Percentiles rank a stretch among this genome's conserved stretches.
Evolutionary conservation across 1,284 basidiomycete genomes (phyloP).

Genomic region (Phellopilus nigrolimitatus): DNA sequence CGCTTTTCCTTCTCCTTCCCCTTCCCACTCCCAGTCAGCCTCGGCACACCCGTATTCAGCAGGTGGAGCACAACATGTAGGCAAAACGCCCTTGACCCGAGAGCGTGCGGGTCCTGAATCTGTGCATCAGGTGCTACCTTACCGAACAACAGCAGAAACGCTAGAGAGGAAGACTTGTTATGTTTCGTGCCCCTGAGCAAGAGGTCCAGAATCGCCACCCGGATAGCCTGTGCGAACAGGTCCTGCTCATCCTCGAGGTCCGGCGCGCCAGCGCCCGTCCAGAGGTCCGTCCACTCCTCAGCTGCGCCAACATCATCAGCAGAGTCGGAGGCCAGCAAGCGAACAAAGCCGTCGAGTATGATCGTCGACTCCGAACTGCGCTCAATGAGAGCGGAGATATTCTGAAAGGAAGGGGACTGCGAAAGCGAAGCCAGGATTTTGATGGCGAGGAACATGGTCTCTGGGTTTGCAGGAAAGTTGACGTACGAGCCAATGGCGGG

Average conservation of each 20-base stretch:
- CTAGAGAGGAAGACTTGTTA: constrained; percentile 80
- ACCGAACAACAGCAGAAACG: constrained; percentile 84
- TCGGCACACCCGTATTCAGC: constrained; percentile 64
- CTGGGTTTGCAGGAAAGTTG: constrained; percentile 64
- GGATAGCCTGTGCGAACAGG: constrained; percentile 62
- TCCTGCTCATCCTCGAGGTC: constrained; percentile 44
- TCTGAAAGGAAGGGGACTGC: constrained; percentile 51
- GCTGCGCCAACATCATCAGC: constrained; percentile 53
- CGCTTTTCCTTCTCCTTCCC: constrained; percentile 38
- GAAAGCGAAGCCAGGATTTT: constrained; percentile 77
- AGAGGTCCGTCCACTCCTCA: constrained; percentile 53
- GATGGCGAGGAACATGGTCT: constrained; percentile 75
- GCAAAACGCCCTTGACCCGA: constrained; percentile 66
- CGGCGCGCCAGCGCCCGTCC: constrained; percentile 67
- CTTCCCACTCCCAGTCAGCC: constrained; percentile 42
- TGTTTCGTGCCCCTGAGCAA: constrained; percentile 76
- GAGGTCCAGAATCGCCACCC: constrained; percentile 81
- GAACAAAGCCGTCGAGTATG: constrained; percentile 79
- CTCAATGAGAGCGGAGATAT: constrained; percentile 77
- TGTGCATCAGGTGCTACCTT: constrained; percentile 45
- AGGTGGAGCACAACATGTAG: constrained; percentile 81
- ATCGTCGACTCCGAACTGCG: constrained; percentile 81
- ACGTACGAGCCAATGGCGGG: constrained; percentile 84
- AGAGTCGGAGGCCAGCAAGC: constrained; percentile 61
- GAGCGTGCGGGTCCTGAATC: constrained; percentile 72